Evolutionary conservation across 2,329 filamentous ascomycete species (phyloP), one percentile per base, ranked within the genome.

Genomic region (Talaromyces atroroseus): DNA sequence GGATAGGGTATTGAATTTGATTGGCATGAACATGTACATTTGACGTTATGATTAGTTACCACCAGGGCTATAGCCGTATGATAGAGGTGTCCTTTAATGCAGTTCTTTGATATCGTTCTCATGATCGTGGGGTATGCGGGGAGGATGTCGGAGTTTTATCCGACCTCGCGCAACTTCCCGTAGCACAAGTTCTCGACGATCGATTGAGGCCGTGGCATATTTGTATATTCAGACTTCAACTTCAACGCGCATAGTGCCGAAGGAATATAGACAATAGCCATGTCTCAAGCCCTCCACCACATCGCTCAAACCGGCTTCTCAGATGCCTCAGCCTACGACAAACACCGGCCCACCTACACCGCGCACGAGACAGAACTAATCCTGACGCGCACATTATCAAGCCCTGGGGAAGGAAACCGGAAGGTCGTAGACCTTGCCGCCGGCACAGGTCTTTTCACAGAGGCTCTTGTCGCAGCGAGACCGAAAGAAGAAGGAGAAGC

Each of bases 381-480:
- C 18, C 78, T 91, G 3, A 63, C 67, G 16, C 74, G 78, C 49
- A 73, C 87, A 18, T 12, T 44, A 36, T 36, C 5, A 36, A 16
- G 12, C 16, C 12, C 32, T 16, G 11, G 20, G 18, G 40, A 23
- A 21, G 36, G 16, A 40, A 40, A 14, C 5, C 75, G 26, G 14
- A 77, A 71, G 46, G 71, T 89, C 42, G 68, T 88, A 23, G 86
- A 89, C 66, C 74, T 89, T 18, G 86, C 80, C 1, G 83, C 85
- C 2, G 86, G 86, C 0, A 88, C 86, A 0, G 87, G 87, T 24
- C 88, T 88, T 65, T 85, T 89, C 64, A 89, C 86, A 0, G 82
- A 86, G 67, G 63, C 79, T 18, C 75, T 90, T 34, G 40, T 44
- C 2, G 81, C 82, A 6, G 73, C 69, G 14, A 74, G 85, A 29